These are phyloP conservation scores for Geoglossum cookeanum DNA, from an alignment of 2,329 filamentous ascomycete genomes.

Conservation along the genomic window DNA sequence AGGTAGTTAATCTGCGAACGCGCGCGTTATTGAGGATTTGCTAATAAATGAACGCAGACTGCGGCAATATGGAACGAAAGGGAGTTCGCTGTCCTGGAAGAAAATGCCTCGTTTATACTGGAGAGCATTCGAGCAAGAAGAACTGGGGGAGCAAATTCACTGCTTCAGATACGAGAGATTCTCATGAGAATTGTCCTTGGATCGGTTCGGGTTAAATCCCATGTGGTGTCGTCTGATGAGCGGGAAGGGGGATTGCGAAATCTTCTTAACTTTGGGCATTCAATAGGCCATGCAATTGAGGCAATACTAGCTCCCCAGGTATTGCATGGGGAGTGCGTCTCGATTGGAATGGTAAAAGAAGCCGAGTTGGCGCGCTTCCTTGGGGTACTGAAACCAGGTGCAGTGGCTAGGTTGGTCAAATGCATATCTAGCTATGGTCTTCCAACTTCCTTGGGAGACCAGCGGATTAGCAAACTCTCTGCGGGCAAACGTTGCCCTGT, in stretches of 20 bases:
- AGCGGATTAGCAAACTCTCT: conserved; percentile 60
- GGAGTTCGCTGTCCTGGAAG: conserved; percentile 70
- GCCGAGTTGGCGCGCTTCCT: conserved; percentile 82
- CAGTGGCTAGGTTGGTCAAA: conserved; percentile 76
- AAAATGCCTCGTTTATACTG: conserved; percentile 52
- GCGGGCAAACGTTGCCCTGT: conserved; percentile 78
- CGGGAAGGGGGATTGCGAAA: conserved; percentile 86
- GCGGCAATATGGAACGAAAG: conserved; percentile 86
- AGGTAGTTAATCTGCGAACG: conserved; percentile 23
- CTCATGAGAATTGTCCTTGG: conserved; percentile 58
- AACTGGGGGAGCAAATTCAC: conserved; percentile 27
- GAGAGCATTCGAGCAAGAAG: conserved; percentile 22
- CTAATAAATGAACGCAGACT: conserved; percentile 32
- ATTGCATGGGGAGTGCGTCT: conserved; percentile 85
- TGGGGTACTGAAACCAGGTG: conserved; percentile 65
- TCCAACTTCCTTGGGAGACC: conserved; percentile 69
- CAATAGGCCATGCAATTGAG: conserved; percentile 91
- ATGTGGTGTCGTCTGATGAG: conserved; percentile 87
- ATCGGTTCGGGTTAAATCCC: conserved; percentile 82
- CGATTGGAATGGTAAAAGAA: conserved; percentile 97
- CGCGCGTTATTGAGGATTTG: background rate
- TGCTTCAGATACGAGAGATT: conserved; percentile 50
- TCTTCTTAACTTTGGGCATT: conserved; percentile 92
- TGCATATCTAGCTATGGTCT: conserved; percentile 89
- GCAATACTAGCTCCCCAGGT: conserved; percentile 90